Evolutionary conservation across 176 grass and related monocot species (phyloP).

Genomic region (Carex littledalei): DNA sequence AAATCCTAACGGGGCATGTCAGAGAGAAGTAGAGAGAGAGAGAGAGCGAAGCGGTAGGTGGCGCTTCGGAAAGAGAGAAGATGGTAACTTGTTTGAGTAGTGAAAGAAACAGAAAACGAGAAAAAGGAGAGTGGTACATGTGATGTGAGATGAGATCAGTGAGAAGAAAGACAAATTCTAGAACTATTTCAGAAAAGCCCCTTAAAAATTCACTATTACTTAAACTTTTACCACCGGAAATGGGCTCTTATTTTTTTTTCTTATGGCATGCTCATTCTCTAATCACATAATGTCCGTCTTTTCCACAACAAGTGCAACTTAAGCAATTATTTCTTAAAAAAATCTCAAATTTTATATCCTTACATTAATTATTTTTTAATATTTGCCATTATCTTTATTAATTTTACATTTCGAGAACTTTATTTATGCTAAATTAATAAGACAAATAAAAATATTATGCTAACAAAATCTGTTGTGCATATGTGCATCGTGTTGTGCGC

Average conservation of each 20-base stretch:
- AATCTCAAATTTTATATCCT: neutral
- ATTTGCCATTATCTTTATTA: no score
- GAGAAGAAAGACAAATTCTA: neutral
- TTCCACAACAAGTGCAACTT: neutral
- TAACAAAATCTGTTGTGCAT: no score
- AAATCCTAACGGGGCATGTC: conserved; percentile 15
- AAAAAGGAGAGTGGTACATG: neutral
- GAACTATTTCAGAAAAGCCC: neutral
- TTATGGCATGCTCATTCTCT: no score
- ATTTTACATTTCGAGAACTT: no score
- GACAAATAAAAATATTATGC: no score
- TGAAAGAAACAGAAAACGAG: conserved; percentile 18
- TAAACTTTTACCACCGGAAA: neutral
- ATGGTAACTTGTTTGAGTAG: conserved; percentile 7
- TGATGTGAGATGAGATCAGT: neutral
- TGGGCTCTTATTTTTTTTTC: neutral
- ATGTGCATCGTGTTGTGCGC: no score
- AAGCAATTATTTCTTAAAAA: neutral
- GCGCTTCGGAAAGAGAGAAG: neutral
- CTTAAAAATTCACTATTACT: neutral
- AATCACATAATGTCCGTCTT: no score
- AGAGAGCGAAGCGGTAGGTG: conserved; percentile 7
- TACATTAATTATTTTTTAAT: no score
- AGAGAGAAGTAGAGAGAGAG: neutral
- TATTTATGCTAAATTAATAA: no score